Percentiles rank a stretch among this genome's conserved stretches.
Conservation (phyloP, 495 filamentous ascomycete species). For the Podospora australis region DNA sequence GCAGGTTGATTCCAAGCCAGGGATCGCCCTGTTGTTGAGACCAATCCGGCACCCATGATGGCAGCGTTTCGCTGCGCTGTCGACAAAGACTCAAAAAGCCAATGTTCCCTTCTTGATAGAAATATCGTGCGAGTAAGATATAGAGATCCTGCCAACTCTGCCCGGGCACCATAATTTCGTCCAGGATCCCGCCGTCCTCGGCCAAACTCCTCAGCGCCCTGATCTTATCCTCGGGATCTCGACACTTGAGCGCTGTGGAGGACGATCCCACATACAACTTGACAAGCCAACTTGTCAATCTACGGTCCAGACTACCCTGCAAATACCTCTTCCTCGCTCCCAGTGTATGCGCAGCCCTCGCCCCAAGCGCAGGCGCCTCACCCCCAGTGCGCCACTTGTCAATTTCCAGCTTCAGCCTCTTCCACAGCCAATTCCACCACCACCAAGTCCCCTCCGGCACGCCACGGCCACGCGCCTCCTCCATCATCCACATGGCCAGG, state of each 20-base stretch:
- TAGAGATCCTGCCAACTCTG: not conserved
- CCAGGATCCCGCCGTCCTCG: not conserved
- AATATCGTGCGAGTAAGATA: not conserved
- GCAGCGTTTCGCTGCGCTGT: not conserved
- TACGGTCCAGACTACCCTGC: not conserved
- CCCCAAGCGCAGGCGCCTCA: not conserved
- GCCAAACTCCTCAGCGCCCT: not conserved
- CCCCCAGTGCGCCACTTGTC: no score
- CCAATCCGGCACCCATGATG: not conserved
- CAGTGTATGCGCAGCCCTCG: not conserved
- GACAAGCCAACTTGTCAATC: not conserved
- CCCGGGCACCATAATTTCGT: not conserved
- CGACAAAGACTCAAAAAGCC: not conserved
- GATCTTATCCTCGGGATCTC: not conserved
- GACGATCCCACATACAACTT: not conserved
- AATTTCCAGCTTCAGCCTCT: no score
- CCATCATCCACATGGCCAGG: not conserved
- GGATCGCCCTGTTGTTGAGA: not conserved
- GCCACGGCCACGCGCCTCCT: no score
- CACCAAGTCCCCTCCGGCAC: no score
- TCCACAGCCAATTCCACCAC: no score
- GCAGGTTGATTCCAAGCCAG: not conserved
- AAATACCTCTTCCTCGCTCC: not conserved
- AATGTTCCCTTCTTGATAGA: not conserved
- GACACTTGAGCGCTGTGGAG: not conserved